These are phyloP conservation scores for Calonectria honghensis DNA, from an alignment of 2,329 filamentous ascomycete species.

Conservation along the genomic window DNA sequence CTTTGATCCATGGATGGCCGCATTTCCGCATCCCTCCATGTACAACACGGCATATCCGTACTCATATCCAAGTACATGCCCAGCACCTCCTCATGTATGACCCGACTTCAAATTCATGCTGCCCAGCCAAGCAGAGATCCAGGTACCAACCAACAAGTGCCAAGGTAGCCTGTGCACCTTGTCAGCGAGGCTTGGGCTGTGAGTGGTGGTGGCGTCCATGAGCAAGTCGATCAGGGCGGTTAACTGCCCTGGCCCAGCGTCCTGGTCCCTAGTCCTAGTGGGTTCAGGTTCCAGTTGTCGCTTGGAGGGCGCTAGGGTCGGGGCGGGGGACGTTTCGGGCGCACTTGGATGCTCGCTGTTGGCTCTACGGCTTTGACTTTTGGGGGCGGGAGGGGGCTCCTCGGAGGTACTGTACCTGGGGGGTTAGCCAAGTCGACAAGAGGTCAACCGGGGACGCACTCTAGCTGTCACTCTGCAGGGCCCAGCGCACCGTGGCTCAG, in stretches of 20 bases:
- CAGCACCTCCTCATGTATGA: slow-evolving; percentile 13
- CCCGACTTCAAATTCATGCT: slow-evolving; percentile 8
- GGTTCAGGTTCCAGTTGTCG: slow-evolving; percentile 42
- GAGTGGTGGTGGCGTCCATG: slow-evolving; percentile 28
- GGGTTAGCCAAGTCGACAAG: slow-evolving; percentile 11
- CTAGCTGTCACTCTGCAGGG: slow-evolving; percentile 26
- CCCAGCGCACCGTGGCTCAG: slow-evolving; percentile 18
- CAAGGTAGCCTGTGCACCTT: slow-evolving; percentile 20
- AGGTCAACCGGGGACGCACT: slow-evolving; percentile 13
- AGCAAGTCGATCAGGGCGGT: slow-evolving; percentile 28
- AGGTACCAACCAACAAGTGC: slow-evolving; percentile 27
- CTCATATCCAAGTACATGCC: background rate
- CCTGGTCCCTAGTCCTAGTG: slow-evolving; percentile 24
- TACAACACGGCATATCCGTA: background rate
- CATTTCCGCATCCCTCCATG: background rate
- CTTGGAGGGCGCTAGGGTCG: slow-evolving; percentile 43
- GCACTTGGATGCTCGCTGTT: slow-evolving; percentile 36
- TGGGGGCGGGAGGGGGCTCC: slow-evolving; percentile 23
- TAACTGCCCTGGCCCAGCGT: slow-evolving; percentile 36
- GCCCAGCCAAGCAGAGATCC: slow-evolving; percentile 18
- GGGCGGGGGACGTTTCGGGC: slow-evolving; percentile 40
- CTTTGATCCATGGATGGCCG: background rate
- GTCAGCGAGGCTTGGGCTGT: slow-evolving; percentile 22
- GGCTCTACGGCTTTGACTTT: slow-evolving; percentile 31
- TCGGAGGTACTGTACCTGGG: slow-evolving; percentile 29